phyloP scores from a whole-genome alignment of 2,329 filamentous ascomycete genomes.

The Verticillium albo-atrum region DNA sequence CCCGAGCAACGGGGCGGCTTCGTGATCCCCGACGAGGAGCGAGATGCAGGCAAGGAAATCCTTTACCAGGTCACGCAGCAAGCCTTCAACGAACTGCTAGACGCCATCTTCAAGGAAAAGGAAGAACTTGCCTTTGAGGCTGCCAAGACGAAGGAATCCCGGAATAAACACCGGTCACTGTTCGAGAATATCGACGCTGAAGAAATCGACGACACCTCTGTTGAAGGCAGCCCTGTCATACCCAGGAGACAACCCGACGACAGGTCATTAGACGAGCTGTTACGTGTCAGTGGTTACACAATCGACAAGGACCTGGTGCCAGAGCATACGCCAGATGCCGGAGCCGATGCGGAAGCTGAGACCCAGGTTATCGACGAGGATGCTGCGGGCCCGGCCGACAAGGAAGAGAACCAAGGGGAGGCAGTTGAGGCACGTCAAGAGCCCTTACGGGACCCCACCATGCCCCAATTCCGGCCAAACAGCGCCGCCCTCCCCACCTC shows the following conservation, averaged over 20 bases:
- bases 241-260: conserved; percentile 13
- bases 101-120: conserved; percentile 75
- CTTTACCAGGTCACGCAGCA: conserved; percentile 90
- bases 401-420: conserved; percentile 9
- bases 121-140: conserved; percentile 73
- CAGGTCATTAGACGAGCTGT: conserved; percentile 32
- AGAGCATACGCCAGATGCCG: neutral
- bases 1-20: conserved; percentile 74
- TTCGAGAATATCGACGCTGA: conserved; percentile 36
- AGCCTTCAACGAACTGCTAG: conserved; percentile 87
- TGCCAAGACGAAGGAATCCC: conserved; percentile 55
- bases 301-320: conserved; percentile 21
- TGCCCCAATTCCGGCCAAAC: conserved; percentile 67
- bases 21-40: conserved; percentile 74
- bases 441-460: conserved; percentile 49
- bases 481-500: conserved; percentile 15
- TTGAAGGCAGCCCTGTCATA: neutral
- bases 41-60: conserved; percentile 81
- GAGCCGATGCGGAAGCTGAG: neutral
- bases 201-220: conserved; percentile 4
- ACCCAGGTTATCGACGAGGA: neutral
- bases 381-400: neutral
- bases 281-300: conserved; percentile 40
- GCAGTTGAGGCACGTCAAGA: neutral
- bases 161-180: conserved; percentile 50